A percentile compares a stretch with the other conserved stretches of the same genome.
Evolutionary conservation across 2,329 filamentous ascomycete genomes (phyloP).

Genomic region (Madurella mycetomatis): DNA sequence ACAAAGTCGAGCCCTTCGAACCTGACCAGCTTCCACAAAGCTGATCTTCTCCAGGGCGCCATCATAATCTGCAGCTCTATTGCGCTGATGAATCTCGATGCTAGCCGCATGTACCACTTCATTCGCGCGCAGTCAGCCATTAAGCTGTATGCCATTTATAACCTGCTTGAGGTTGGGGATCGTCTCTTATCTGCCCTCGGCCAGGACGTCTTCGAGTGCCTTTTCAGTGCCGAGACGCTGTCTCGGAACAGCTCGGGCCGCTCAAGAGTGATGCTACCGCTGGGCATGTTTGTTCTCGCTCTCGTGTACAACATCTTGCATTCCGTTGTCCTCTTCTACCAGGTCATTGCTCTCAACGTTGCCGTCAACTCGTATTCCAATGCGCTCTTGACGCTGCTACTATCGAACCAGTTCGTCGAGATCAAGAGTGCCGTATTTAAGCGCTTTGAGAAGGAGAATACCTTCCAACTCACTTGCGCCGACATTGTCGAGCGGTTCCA

Average conservation of each 20-base stretch:
- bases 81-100: constrained; percentile 85
- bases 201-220: constrained; percentile 92
- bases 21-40: constrained; percentile 85
- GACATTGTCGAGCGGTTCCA: constrained; percentile 97
- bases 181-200: constrained; percentile 85
- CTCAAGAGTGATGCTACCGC: constrained; percentile 82
- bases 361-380: constrained; percentile 99
- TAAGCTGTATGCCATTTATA: constrained; percentile 98
- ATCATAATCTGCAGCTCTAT: constrained; percentile 83
- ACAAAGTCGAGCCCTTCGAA: constrained; percentile 82
- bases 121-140: constrained; percentile 95
- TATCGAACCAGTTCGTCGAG: constrained; percentile 98
- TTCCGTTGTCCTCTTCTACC: constrained; percentile 85
- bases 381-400: constrained; percentile 80
- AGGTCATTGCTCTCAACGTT: constrained; percentile 96
- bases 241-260: constrained; percentile 83
- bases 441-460: constrained; percentile 95
- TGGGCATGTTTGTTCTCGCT: constrained; percentile 86
- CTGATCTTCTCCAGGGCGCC: constrained; percentile 85
- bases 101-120: constrained; percentile 96
- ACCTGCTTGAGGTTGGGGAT: constrained; percentile 90
- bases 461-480: constrained; percentile 93
- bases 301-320: constrained; percentile 85
- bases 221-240: constrained; percentile 89
- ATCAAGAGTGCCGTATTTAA: constrained; percentile 99